Evolutionary conservation across 371 early-diverging fungal species (phyloP).

Genomic region (Syncephalastrum monosporum): DNA sequence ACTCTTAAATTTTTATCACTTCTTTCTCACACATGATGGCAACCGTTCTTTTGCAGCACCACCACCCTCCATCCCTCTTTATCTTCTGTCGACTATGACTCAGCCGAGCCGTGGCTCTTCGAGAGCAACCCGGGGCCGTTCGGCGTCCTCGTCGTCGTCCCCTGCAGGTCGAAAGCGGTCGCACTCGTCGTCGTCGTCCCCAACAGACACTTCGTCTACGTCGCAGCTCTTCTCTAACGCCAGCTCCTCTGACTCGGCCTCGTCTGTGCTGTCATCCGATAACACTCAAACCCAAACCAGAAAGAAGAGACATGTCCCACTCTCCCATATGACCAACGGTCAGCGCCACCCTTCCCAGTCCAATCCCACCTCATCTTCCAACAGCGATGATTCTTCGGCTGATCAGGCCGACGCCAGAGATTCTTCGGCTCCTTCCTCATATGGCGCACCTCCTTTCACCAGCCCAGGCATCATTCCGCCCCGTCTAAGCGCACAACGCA

Average conservation of each 20-base stretch:
- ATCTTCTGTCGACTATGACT: too few species aligned
- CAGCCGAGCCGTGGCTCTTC: not conserved
- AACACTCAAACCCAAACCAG: not conserved
- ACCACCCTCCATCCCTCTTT: too few species aligned
- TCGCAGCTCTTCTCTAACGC: not conserved
- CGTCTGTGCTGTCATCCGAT: not conserved
- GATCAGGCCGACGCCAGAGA: not conserved
- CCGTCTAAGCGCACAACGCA: conserved; percentile 32
- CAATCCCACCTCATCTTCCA: not conserved
- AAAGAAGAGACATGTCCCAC: not conserved
- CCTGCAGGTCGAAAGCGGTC: conserved; percentile 7
- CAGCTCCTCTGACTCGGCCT: conserved; percentile 1
- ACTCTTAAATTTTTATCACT: too few species aligned
- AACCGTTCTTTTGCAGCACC: too few species aligned
- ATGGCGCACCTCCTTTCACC: not conserved
- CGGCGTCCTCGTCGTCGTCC: not conserved
- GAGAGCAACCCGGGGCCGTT: conserved; percentile 2
- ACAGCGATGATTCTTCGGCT: not conserved
- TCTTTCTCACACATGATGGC: too few species aligned
- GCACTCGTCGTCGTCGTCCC: conserved; percentile 7
- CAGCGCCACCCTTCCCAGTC: not conserved
- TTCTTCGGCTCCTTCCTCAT: not conserved
- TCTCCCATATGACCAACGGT: not conserved
- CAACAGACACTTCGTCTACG: conserved; percentile 1
- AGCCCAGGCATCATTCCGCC: not conserved